A percentile compares a stretch with the other conserved stretches of the same genome.
Evolutionary conservation across 2,329 filamentous ascomycete species (phyloP).

Genomic region (Ascochyta lentis): DNA sequence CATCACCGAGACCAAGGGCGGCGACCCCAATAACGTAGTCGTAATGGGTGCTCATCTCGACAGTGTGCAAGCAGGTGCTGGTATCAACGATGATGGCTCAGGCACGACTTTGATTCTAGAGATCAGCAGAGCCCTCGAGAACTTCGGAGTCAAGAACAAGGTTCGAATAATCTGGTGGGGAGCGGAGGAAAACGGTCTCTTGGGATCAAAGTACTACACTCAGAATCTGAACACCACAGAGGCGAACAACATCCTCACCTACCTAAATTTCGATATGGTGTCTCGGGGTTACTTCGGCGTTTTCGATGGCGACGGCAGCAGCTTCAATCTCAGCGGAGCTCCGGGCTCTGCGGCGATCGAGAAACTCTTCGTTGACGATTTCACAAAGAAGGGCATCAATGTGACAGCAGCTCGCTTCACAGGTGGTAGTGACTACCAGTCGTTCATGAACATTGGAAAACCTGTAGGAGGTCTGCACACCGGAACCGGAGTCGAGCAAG

Average conservation of each 20-base stretch:
- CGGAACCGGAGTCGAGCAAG: slow-evolving; percentile 49
- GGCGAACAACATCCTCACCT: slow-evolving; percentile 48
- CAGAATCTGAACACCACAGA: slow-evolving; percentile 40
- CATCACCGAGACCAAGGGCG: slow-evolving; percentile 49
- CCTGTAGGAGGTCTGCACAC: slow-evolving; percentile 51
- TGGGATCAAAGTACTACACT: slow-evolving; percentile 50
- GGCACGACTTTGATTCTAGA: slow-evolving; percentile 49
- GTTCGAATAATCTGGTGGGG: slow-evolving; percentile 52
- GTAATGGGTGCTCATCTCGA: slow-evolving; percentile 52
- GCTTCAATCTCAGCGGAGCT: slow-evolving; percentile 42
- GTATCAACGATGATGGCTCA: slow-evolving; percentile 53
- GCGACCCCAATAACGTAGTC: slow-evolving; percentile 51
- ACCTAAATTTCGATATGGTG: slow-evolving; percentile 55
- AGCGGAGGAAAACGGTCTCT: slow-evolving; percentile 50
- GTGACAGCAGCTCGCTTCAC: slow-evolving; percentile 49
- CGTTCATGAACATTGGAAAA: slow-evolving; percentile 51
- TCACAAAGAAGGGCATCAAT: slow-evolving; percentile 44
- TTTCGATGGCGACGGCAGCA: slow-evolving; percentile 49
- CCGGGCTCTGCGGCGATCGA: slow-evolving; percentile 45
- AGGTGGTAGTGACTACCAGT: slow-evolving; percentile 50
- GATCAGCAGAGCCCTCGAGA: slow-evolving; percentile 46
- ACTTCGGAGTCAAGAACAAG: slow-evolving; percentile 50
- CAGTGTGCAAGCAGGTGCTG: slow-evolving; percentile 52
- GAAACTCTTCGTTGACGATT: slow-evolving; percentile 47
- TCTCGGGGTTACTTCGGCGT: slow-evolving; percentile 49